These are phyloP conservation scores for Paramecium sexaurelia DNA, from an alignment of 73 alveolate species.

Conservation along the genomic window DNA sequence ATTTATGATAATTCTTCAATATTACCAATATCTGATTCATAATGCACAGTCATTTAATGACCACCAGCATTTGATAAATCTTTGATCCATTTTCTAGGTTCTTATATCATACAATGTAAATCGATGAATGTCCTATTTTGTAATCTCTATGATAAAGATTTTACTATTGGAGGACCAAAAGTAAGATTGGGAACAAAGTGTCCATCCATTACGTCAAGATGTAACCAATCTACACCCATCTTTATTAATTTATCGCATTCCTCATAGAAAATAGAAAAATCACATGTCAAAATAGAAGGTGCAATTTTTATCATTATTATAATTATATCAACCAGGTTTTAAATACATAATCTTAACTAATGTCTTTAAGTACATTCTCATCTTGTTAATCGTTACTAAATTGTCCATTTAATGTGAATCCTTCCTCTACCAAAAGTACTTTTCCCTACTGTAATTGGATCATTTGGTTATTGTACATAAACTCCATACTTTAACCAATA, in stretches of 20 bases:
- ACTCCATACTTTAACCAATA: neutral
- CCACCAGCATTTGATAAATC: conserved; percentile 73
- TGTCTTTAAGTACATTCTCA: neutral
- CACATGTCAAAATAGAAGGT: conserved; percentile 72
- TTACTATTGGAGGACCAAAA: conserved; percentile 71
- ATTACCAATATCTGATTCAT: conserved; percentile 71
- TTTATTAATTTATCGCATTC: conserved; percentile 62
- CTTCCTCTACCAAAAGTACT: neutral
- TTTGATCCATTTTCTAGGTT: conserved; percentile 73
- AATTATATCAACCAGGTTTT: conserved; percentile 48
- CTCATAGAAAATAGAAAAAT: conserved; percentile 63
- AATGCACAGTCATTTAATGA: conserved; percentile 68
- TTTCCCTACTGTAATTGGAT: neutral
- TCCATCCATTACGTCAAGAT: conserved; percentile 73
- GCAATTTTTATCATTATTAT: conserved; percentile 64
- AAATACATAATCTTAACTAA: conserved; percentile 12
- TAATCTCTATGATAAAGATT: conserved; percentile 52
- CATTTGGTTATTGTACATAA: neutral
- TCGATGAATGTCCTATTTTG: conserved; percentile 64
- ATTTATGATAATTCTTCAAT: conserved; percentile 58
- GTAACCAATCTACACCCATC: conserved; percentile 75
- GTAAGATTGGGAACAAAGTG: conserved; percentile 71
- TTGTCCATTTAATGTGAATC: neutral
- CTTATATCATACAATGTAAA: conserved; percentile 71
- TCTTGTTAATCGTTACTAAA: neutral